Percentiles rank a stretch among this genome's conserved stretches.
Evolutionary conservation across 139 green algal genomes (phyloP).

Genomic region (Chlorella sp.): DNA sequence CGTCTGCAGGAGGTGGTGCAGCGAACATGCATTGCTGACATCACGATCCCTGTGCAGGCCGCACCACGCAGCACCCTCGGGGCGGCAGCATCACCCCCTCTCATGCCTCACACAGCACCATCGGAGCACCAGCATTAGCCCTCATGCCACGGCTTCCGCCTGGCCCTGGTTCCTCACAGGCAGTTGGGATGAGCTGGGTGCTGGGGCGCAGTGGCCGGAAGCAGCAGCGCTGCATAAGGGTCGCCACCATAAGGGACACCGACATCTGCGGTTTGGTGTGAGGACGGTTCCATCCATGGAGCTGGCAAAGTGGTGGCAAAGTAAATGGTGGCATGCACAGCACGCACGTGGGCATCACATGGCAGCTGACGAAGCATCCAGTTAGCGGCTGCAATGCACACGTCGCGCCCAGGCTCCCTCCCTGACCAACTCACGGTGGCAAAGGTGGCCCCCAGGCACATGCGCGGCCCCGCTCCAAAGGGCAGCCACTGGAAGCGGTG

Average conservation of each 20-base stretch:
- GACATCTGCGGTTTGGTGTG: no score
- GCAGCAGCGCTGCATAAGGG: constrained; percentile 57
- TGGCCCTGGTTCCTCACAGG: constrained; percentile 33
- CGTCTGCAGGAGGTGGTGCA: constrained; percentile 34
- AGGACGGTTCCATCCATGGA: no score
- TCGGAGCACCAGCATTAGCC: no score
- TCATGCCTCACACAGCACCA: neutral
- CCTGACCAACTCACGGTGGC: constrained; percentile 17
- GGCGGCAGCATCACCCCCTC: neutral
- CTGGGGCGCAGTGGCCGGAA: constrained; percentile 51
- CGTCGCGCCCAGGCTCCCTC: no score
- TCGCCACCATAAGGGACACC: constrained; percentile 58
- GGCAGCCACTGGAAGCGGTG: constrained; percentile 68
- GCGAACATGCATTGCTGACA: neutral
- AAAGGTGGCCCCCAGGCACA: constrained; percentile 60
- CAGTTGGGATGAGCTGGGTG: constrained; percentile 47
- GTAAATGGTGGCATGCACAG: no score
- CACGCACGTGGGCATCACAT: no score
- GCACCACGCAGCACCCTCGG: no score
- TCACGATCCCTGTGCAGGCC: neutral
- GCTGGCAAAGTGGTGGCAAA: no score
- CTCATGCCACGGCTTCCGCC: no score
- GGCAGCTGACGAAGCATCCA: no score
- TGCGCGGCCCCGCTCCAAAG: constrained; percentile 65
- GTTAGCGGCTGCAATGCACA: no score